Conservation (phyloP, 2,329 filamentous ascomycete genomes). For the Fusarium redolens region DNA sequence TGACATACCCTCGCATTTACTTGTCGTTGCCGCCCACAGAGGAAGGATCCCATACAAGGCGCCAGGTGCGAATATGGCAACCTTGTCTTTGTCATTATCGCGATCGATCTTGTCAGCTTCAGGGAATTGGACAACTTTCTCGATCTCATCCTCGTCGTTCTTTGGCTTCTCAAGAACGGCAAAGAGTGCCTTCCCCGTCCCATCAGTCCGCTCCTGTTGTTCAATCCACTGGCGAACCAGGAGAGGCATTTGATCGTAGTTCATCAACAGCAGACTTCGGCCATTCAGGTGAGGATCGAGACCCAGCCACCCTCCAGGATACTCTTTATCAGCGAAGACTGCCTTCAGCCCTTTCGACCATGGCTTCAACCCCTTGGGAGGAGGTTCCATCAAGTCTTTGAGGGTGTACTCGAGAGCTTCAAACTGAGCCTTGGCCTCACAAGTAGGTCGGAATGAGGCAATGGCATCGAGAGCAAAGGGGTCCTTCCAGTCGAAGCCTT, state of each 20-base stretch:
- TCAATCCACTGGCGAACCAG: constrained; percentile 62
- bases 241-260: constrained; percentile 56
- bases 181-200: constrained; percentile 53
- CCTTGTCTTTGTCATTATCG: constrained; percentile 48
- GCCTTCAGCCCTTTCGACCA: constrained; percentile 55
- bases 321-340: constrained; percentile 54
- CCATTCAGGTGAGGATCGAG: constrained; percentile 63
- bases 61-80: constrained; percentile 65
- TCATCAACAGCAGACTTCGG: constrained; percentile 60
- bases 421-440: constrained; percentile 52
- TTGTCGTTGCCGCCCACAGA: constrained; percentile 60
- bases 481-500: constrained; percentile 56
- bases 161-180: constrained; percentile 55
- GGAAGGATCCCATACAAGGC: constrained; percentile 62
- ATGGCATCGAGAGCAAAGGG: constrained; percentile 51
- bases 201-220: constrained; percentile 51
- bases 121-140: constrained; percentile 50
- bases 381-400: constrained; percentile 53
- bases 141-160: constrained; percentile 53
- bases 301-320: constrained; percentile 65
- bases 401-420: constrained; percentile 56
- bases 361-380: constrained; percentile 53
- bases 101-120: constrained; percentile 44
- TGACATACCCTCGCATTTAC: constrained; percentile 56
- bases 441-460: constrained; percentile 49